Evolutionary conservation across 768 basidiomycete species (phyloP).

Genomic region (Termitomyces titanicus): DNA sequence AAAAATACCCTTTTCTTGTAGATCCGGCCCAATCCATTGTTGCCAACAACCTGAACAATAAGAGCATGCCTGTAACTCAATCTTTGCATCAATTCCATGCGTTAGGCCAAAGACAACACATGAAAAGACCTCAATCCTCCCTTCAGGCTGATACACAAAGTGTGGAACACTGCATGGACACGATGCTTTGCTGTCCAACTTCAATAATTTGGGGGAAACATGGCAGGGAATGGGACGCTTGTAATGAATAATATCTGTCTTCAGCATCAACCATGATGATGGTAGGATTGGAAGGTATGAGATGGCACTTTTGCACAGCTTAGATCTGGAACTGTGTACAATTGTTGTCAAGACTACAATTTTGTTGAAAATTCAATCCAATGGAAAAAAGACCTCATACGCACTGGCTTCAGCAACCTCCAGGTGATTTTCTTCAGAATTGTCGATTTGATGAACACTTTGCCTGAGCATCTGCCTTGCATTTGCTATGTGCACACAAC

Average conservation of each 20-base stretch:
- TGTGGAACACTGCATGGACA: background rate
- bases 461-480: background rate
- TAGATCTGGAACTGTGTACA: too few relatives aligned
- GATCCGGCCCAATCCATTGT: slow-evolving; percentile 28
- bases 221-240: background rate
- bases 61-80: slow-evolving; percentile 16
- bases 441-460: background rate
- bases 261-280: background rate
- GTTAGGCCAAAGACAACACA: background rate
- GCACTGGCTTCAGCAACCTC: background rate
- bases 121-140: background rate
- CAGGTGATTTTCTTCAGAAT: background rate
- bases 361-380: too few relatives aligned
- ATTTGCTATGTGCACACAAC: background rate
- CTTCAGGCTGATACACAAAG: background rate
- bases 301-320: too few relatives aligned
- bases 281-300: background rate
- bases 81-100: background rate
- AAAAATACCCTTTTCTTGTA: slow-evolving; percentile 23
- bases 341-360: too few relatives aligned
- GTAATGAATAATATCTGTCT: background rate
- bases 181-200: background rate
- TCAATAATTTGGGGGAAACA: background rate
- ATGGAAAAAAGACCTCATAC: background rate
- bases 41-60: background rate